A percentile compares a stretch with the other conserved stretches of the same genome.
These are phyloP conservation scores for Pythium biforme DNA, from an alignment of 352 stramenopile genomes.

Conservation along the genomic window DNA sequence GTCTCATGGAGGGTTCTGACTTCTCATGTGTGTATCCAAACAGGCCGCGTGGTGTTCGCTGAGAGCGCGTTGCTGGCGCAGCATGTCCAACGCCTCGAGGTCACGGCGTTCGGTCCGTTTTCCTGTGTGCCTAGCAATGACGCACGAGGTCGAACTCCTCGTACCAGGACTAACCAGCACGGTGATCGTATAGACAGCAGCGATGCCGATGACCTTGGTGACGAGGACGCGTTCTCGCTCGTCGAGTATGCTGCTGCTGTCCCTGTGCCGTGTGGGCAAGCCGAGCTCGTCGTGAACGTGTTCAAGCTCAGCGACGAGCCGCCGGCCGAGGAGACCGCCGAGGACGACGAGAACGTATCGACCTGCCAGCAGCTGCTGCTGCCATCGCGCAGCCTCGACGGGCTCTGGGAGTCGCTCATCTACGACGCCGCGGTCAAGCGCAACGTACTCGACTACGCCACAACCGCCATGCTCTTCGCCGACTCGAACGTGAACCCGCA, in stretches of 20 bases:
- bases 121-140: no score
- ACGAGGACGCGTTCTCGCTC: neutral
- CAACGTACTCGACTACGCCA: conserved; percentile 85
- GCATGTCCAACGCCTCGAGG: conserved; percentile 16
- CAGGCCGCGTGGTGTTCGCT: conserved; percentile 6
- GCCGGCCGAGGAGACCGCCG: conserved; percentile 64
- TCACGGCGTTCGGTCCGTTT: conserved; percentile 21
- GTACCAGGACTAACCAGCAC: no score
- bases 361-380: conserved; percentile 79
- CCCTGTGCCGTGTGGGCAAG: conserved; percentile 30
- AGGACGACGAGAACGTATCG: conserved; percentile 78
- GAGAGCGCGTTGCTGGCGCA: conserved; percentile 12
- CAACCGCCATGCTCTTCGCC: conserved; percentile 90
- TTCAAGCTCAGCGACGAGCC: conserved; percentile 76
- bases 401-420: conserved; percentile 86
- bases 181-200: no score
- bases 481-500: conserved; percentile 81
- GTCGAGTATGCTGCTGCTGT: no score
- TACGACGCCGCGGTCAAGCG: conserved; percentile 80
- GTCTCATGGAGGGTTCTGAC: no score
- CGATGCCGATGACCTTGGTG: neutral
- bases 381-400: conserved; percentile 61
- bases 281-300: conserved; percentile 58
- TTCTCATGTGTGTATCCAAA: neutral
- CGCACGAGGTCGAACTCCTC: no score